Conservation (phyloP, 805 yeast species). For the Saturnispora galanensis region DNA sequence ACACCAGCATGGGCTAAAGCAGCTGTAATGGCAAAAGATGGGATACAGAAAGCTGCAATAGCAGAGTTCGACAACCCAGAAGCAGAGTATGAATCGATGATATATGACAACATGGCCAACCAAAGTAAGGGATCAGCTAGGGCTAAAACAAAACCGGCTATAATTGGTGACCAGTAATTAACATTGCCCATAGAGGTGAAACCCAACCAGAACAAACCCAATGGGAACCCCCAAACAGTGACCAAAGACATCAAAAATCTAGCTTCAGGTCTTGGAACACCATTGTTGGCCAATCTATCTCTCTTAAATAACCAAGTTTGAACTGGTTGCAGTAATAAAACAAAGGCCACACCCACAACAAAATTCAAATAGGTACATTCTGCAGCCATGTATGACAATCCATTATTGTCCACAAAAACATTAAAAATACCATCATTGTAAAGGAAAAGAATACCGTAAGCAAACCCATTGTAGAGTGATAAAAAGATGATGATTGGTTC, state of each 20-base stretch:
- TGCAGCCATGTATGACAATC: constrained; percentile 24
- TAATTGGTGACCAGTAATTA: constrained; percentile 28
- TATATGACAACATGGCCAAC: constrained; percentile 29
- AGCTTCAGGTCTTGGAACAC: constrained; percentile 28
- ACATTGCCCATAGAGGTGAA: constrained; percentile 26
- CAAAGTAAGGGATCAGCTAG: constrained; percentile 27
- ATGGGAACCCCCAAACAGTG: constrained; percentile 30
- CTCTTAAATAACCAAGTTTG: constrained; percentile 25
- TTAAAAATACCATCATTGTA: constrained; percentile 29
- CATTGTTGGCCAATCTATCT: constrained; percentile 25
- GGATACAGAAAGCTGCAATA: constrained; percentile 29
- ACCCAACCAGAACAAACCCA: constrained; percentile 28
- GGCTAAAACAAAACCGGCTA: constrained; percentile 27
- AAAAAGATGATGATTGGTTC: constrained; percentile 28
- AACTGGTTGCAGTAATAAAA: constrained; percentile 22
- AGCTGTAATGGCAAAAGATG: constrained; percentile 29
- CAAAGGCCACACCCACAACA: constrained; percentile 26
- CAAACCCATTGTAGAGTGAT: constrained; percentile 29
- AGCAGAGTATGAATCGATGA: constrained; percentile 28
- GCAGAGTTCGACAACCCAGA: constrained; percentile 27
- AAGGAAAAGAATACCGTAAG: constrained; percentile 28
- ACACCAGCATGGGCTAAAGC: constrained; percentile 30
- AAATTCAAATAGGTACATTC: constrained; percentile 28
- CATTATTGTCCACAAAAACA: constrained; percentile 27
- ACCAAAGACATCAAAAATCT: constrained; percentile 26